Evolutionary conservation across 805 yeast species (phyloP).

Genomic region (Yarrowia sp.): DNA sequence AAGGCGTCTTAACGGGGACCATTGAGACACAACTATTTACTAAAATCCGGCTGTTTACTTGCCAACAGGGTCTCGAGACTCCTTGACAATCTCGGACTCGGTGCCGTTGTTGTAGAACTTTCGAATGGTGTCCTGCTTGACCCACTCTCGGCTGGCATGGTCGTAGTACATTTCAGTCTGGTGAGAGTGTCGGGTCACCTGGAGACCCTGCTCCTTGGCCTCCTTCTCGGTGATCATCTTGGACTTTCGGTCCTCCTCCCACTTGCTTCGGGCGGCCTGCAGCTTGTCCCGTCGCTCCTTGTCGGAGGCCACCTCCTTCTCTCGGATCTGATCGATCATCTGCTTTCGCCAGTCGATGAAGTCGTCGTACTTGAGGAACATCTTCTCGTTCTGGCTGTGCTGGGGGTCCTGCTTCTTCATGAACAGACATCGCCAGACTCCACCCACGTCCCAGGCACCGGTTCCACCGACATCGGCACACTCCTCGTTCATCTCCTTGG

Average conservation of each 20-base stretch:
- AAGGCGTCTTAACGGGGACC: too few relatives aligned
- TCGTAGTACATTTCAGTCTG: slow-evolving; percentile 46
- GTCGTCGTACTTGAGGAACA: slow-evolving; percentile 39
- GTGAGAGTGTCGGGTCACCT: slow-evolving; percentile 44
- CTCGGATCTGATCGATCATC: slow-evolving; percentile 38
- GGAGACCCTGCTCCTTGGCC: slow-evolving; percentile 47
- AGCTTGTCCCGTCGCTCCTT: slow-evolving; percentile 35
- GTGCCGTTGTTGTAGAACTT: slow-evolving; percentile 50
- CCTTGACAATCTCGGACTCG: slow-evolving; percentile 40
- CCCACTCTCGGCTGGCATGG: slow-evolving; percentile 46
- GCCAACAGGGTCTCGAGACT: slow-evolving; percentile 11
- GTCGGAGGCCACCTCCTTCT: slow-evolving; percentile 27
- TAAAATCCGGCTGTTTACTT: background rate
- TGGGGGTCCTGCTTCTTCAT: slow-evolving; percentile 28
- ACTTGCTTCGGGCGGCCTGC: slow-evolving; percentile 11
- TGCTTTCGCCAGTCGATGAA: slow-evolving; percentile 39
- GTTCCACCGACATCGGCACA: slow-evolving; percentile 73
- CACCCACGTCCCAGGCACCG: slow-evolving; percentile 82
- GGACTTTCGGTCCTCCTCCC: slow-evolving; percentile 15
- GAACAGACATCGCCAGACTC: slow-evolving; percentile 90
- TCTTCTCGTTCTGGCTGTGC: slow-evolving; percentile 16
- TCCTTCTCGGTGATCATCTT: slow-evolving; percentile 43
- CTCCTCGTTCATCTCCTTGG: slow-evolving; percentile 49
- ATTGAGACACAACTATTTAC: background rate
- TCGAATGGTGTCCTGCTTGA: slow-evolving; percentile 46